These are phyloP conservation scores for Dalbergia oliveri DNA, from an alignment of 306 rosid species.

Conservation along the genomic window DNA sequence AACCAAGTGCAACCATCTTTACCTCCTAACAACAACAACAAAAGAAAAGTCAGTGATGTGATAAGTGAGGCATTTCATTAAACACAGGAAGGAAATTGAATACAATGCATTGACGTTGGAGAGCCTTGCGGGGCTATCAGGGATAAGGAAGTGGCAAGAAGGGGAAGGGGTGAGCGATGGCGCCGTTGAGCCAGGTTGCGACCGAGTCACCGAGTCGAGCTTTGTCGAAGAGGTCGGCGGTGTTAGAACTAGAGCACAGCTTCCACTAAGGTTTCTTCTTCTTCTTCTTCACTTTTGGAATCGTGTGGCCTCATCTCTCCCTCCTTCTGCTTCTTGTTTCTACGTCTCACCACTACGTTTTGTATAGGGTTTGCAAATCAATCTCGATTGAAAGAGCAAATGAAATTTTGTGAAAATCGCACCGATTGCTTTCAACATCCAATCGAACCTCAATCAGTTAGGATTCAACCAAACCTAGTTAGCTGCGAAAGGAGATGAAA, in stretches of 20 bases:
- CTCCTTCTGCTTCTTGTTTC: too few species aligned
- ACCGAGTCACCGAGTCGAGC: slow-evolving; percentile 73
- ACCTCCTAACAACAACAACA: slow-evolving; percentile 54
- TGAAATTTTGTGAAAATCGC: too few species aligned
- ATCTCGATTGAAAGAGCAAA: too few species aligned
- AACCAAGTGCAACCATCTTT: slow-evolving; percentile 72
- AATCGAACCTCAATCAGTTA: too few species aligned
- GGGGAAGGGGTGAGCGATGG: slow-evolving; percentile 61
- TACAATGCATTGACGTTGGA: slow-evolving; percentile 42
- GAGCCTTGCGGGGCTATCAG: slow-evolving; percentile 89
- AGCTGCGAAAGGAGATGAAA: too few species aligned
- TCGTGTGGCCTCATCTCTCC: slow-evolving; percentile 23
- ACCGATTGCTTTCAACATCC: too few species aligned
- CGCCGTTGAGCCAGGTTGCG: slow-evolving; percentile 82
- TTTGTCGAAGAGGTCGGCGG: slow-evolving; percentile 83
- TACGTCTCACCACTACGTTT: too few species aligned
- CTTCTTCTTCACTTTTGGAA: too few species aligned
- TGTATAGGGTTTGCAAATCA: too few species aligned
- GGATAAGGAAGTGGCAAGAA: slow-evolving; percentile 56
- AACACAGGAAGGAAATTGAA: slow-evolving; percentile 4
- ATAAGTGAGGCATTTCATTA: slow-evolving; percentile 45
- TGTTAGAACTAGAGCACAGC: slow-evolving; percentile 82
- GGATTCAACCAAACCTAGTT: too few species aligned
- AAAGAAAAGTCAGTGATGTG: background rate
- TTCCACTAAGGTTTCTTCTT: slow-evolving; percentile 63